Percentiles rank a stretch among this genome's conserved stretches.
These are phyloP conservation scores for Neurospora intermedia DNA, from an alignment of 495 filamentous ascomycete species.

Conservation along the genomic window DNA sequence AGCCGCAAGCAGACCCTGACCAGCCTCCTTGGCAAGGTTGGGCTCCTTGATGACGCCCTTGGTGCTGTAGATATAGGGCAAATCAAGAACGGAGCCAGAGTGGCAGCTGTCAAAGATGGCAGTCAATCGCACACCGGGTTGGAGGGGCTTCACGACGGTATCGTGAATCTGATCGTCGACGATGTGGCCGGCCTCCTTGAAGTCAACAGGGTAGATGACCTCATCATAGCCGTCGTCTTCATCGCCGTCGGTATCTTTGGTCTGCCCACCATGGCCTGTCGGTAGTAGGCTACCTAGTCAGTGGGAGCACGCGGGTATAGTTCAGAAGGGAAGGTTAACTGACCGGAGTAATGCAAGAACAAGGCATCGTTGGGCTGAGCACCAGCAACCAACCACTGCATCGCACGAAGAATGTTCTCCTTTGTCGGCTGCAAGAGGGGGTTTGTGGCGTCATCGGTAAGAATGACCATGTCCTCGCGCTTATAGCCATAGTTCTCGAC, in stretches of 20 bases:
- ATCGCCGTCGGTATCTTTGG: constrained; percentile 47
- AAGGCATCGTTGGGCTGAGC: constrained; percentile 39
- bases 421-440: constrained; percentile 35
- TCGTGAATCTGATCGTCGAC: constrained; percentile 94
- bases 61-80: constrained; percentile 95
- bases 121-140: constrained; percentile 80
- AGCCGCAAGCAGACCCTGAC: constrained; percentile 75
- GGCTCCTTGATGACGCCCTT: constrained; percentile 95
- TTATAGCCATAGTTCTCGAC: constrained; percentile 61
- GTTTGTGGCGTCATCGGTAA: constrained; percentile 37
- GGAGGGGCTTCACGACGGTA: constrained; percentile 73
- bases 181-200: constrained; percentile 77
- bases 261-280: constrained; percentile 37
- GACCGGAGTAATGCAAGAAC: constrained; percentile 55
- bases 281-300: not conserved
- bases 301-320: not conserved
- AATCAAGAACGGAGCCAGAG: constrained; percentile 88
- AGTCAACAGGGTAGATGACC: constrained; percentile 95
- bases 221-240: constrained; percentile 94
- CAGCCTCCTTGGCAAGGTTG: constrained; percentile 93
- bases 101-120: constrained; percentile 98
- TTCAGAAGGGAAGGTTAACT: constrained; percentile 10
- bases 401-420: constrained; percentile 38
- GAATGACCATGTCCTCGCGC: constrained; percentile 41
- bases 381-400: constrained; percentile 36